phyloP scores from a whole-genome alignment of 2,329 filamentous ascomycete species.

The Pezicula neosporulosa region DNA sequence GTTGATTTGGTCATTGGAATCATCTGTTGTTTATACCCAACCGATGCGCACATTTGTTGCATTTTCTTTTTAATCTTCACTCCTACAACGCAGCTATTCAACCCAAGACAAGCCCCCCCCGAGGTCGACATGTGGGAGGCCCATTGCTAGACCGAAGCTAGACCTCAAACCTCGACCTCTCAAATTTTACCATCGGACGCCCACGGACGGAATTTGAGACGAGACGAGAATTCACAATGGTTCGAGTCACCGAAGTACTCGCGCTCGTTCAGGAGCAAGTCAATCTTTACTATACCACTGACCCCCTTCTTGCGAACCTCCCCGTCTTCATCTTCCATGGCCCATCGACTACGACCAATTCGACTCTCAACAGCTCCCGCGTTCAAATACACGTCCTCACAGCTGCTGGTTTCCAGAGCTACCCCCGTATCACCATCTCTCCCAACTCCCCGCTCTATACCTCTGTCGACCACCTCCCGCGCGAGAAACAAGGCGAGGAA shows the following conservation, averaged over 20 bases:
- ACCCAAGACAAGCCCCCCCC: neutral
- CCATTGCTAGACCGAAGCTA: conserved; percentile 15
- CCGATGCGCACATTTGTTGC: conserved; percentile 4
- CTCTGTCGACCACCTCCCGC: conserved; percentile 84
- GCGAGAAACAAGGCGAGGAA: conserved; percentile 94
- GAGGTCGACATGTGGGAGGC: conserved; percentile 20
- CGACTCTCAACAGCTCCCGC: conserved; percentile 82
- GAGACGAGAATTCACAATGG: conserved; percentile 55
- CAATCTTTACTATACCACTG: conserved; percentile 84
- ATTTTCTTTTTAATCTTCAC: conserved; percentile 5
- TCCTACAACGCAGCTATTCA: neutral
- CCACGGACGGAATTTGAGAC: no score
- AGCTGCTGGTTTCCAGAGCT: conserved; percentile 84
- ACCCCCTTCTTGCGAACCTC: conserved; percentile 76
- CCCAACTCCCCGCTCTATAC: conserved; percentile 89
- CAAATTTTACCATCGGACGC: neutral
- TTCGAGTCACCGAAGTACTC: conserved; percentile 75
- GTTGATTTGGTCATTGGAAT: neutral
- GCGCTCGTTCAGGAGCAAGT: conserved; percentile 76
- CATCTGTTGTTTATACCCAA: neutral
- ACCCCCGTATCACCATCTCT: conserved; percentile 86
- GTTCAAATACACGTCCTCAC: conserved; percentile 93
- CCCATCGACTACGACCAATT: conserved; percentile 83
- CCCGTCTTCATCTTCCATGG: conserved; percentile 91
- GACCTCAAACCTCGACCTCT: neutral